A percentile compares a stretch with the other conserved stretches of the same genome.
Conservation (phyloP, 768 basidiomycete species). For the Phlebiopsis gigantea region DNA sequence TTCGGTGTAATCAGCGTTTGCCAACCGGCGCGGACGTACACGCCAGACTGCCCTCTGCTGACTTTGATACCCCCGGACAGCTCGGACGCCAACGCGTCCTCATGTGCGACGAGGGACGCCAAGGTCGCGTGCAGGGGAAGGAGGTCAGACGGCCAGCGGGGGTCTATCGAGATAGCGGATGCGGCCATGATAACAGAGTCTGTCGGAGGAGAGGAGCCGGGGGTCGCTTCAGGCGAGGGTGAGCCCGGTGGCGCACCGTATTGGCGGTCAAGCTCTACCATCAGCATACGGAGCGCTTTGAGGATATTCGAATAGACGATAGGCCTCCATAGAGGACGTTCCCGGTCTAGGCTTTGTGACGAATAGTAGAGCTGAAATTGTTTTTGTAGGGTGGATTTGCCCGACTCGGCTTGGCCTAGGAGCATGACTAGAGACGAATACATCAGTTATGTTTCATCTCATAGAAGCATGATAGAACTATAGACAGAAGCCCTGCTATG, state of each 20-base stretch:
- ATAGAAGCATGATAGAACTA: background rate
- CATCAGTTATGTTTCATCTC: background rate
- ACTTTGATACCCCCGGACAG: slow-evolving; percentile 61
- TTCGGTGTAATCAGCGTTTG: slow-evolving; percentile 51
- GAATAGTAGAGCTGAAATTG: slow-evolving; percentile 83
- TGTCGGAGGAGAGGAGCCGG: slow-evolving; percentile 4
- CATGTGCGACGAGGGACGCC: slow-evolving; percentile 59
- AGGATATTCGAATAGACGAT: slow-evolving; percentile 49
- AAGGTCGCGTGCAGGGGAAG: slow-evolving; percentile 48
- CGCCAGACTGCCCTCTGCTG: slow-evolving; percentile 48
- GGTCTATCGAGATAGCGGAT: slow-evolving; percentile 3
- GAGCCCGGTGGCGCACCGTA: slow-evolving; percentile 21
- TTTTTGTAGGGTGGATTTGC: slow-evolving; percentile 81
- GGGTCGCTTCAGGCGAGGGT: slow-evolving; percentile 2
- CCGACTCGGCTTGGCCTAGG: slow-evolving; percentile 35
- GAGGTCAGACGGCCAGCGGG: slow-evolving; percentile 40
- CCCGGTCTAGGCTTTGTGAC: slow-evolving; percentile 33
- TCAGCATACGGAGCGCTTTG: slow-evolving; percentile 69
- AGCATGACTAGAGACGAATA: slow-evolving; percentile 21
- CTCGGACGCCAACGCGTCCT: slow-evolving; percentile 63
- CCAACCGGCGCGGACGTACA: slow-evolving; percentile 71
- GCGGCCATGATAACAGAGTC: slow-evolving; percentile 16
- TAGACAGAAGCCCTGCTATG: background rate
- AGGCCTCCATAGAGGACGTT: slow-evolving; percentile 38
- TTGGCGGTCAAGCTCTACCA: slow-evolving; percentile 65